Percentiles rank a stretch among this genome's conserved stretches.
Conservation (phyloP, 805 yeast species). For the Peterozyma toletana region DNA sequence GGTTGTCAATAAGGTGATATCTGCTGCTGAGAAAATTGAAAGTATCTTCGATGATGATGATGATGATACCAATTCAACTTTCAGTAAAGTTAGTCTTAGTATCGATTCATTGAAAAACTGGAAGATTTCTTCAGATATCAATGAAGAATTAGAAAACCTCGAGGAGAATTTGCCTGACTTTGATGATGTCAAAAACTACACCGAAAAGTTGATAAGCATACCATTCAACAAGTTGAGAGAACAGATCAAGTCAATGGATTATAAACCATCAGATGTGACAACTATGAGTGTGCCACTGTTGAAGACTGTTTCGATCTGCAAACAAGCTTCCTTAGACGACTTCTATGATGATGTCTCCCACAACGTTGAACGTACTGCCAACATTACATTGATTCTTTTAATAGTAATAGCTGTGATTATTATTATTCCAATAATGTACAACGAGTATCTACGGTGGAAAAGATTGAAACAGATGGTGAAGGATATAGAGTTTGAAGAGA, state of each 20-base stretch:
- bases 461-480: conserved; percentile 28
- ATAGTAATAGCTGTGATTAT: conserved; percentile 32
- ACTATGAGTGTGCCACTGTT: too few relatives aligned
- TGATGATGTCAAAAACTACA: conserved; percentile 51
- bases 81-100: conserved; percentile 50
- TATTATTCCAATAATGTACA: conserved; percentile 34
- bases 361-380: background rate
- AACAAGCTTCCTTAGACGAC: background rate
- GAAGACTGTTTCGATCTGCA: too few relatives aligned
- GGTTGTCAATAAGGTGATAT: conserved; percentile 47
- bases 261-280: too few relatives aligned
- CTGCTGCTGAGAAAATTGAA: conserved; percentile 44
- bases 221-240: conserved; percentile 52
- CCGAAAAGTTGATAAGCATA: conserved; percentile 40
- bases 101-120: conserved; percentile 48
- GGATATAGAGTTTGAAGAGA: conserved; percentile 9
- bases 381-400: conserved; percentile 15
- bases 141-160: conserved; percentile 45
- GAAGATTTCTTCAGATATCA: conserved; percentile 59
- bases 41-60: conserved; percentile 46
- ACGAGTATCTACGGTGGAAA: conserved; percentile 43
- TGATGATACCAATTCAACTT: conserved; percentile 21
- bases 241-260: conserved; percentile 20
- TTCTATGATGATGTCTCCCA: conserved; percentile 5
- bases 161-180: conserved; percentile 56